Conservation (phyloP, 305 asterid species). For the Fraxinus albicans region DNA sequence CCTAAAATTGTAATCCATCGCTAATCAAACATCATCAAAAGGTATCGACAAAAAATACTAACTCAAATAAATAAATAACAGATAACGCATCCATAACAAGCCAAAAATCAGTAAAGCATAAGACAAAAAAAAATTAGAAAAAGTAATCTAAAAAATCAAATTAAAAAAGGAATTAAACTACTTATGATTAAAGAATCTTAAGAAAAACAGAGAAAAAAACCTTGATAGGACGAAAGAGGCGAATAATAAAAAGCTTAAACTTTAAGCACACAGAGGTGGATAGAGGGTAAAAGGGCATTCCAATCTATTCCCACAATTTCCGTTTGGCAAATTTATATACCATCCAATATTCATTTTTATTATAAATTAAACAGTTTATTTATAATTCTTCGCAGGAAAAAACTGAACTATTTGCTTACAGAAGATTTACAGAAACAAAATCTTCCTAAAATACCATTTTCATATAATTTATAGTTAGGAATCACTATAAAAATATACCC, state of each 20-base stretch:
- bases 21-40: neutral
- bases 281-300: neutral
- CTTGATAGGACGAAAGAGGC: neutral
- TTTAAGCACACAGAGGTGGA: neutral
- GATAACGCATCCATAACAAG: neutral
- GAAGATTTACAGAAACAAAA: no score
- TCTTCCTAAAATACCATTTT: no score
- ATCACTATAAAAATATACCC: no score
- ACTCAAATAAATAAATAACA: neutral
- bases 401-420: no score
- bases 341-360: neutral
- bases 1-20: neutral
- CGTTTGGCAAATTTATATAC: neutral
- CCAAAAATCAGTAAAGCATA: neutral
- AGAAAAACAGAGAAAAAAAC: neutral
- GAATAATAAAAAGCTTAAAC: neutral
- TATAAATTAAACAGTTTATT: neutral
- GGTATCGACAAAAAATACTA: neutral
- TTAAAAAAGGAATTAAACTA: neutral
- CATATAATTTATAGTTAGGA: no score
- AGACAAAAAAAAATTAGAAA: neutral
- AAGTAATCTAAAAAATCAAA: neutral
- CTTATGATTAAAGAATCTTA: neutral
- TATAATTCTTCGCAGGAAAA: neutral
- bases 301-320: neutral